phyloP scores from a whole-genome alignment of 2,329 filamentous ascomycete species.

The Fusarium musae region DNA sequence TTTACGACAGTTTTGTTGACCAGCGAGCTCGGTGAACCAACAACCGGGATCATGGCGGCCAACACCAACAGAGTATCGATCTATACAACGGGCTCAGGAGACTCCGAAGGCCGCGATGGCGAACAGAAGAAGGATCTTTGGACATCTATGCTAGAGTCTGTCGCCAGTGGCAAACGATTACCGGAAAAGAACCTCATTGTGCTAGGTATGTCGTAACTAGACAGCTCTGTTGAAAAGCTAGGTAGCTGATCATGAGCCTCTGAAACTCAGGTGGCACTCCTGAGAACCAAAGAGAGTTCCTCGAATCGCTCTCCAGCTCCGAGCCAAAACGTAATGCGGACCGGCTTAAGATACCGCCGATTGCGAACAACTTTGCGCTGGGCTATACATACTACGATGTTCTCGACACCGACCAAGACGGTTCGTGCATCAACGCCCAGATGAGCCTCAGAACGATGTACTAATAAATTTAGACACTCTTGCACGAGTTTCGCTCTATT shows the following conservation, averaged over 20 bases:
- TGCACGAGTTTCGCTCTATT: constrained; percentile 88
- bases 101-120: constrained; percentile 67
- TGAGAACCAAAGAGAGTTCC: constrained; percentile 85
- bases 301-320: constrained; percentile 70
- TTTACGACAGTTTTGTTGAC: constrained; percentile 4
- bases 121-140: constrained; percentile 90
- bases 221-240: constrained; percentile 1
- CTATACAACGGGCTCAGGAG: constrained; percentile 66
- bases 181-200: constrained; percentile 93
- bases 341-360: constrained; percentile 74
- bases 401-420: constrained; percentile 91
- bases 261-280: constrained; percentile 74
- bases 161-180: constrained; percentile 88
- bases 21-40: constrained; percentile 29
- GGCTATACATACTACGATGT: constrained; percentile 97
- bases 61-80: constrained; percentile 68
- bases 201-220: constrained; percentile 67
- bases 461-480: constrained; percentile 76
- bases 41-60: constrained; percentile 56
- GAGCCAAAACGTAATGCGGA: constrained; percentile 65
- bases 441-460: not conserved
- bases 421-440: constrained; percentile 56
- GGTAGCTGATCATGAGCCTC: constrained; percentile 45
- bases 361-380: constrained; percentile 91
- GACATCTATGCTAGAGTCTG: constrained; percentile 91